phyloP scores from a whole-genome alignment of 2,329 filamentous ascomycete species.

The Aspergillus pseudonomiae region DNA sequence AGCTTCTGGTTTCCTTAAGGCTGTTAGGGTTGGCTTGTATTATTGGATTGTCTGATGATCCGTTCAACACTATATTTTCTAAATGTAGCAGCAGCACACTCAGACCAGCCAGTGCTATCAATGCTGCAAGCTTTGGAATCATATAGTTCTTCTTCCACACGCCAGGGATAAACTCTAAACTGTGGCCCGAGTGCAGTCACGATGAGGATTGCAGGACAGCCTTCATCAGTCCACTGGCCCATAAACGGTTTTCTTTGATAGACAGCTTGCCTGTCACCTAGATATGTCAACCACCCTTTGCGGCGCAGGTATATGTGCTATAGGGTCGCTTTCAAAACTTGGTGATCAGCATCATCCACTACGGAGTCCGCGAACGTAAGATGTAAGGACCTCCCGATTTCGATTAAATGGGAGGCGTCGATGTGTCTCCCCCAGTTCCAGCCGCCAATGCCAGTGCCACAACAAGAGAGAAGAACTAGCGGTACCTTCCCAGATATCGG shows the following conservation, averaged over 20 bases:
- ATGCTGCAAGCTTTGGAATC: neutral
- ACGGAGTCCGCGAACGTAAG: neutral
- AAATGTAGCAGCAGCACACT: neutral
- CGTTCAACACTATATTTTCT: neutral
- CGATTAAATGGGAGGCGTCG: neutral
- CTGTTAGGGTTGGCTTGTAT: neutral
- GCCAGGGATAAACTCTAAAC: conserved; percentile 2
- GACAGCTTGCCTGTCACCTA: neutral
- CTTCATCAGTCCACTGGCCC: neutral
- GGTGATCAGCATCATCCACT: neutral
- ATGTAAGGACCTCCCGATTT: neutral
- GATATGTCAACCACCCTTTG: neutral
- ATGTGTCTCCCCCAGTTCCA: neutral
- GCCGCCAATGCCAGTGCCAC: neutral
- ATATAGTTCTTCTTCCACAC: neutral
- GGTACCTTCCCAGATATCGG: neutral
- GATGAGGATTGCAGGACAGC: neutral
- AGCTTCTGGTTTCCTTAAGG: neutral
- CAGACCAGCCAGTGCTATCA: neutral
- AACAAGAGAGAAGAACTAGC: neutral
- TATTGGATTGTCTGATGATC: neutral
- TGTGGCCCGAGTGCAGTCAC: neutral
- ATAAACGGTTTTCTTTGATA: neutral
- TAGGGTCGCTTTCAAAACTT: neutral
- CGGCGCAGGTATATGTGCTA: neutral